phyloP scores from a whole-genome alignment of 768 basidiomycete species.

The Kwoniella europaea region DNA sequence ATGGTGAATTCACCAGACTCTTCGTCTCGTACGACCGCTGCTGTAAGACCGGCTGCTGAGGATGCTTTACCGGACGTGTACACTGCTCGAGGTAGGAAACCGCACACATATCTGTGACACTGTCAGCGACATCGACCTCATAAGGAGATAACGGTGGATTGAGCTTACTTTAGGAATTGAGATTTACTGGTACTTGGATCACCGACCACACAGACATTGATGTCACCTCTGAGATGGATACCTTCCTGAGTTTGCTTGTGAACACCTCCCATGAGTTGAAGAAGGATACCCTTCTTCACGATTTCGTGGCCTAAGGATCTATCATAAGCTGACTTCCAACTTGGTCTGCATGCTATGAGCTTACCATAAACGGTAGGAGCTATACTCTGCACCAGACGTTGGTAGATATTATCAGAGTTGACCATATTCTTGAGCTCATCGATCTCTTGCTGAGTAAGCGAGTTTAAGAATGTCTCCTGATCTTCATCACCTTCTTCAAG shows the following conservation, averaged over 20 bases:
- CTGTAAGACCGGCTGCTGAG: conserved; percentile 96
- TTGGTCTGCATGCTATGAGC: conserved; percentile 6
- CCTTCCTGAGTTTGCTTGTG: conserved; percentile 96
- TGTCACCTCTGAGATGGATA: conserved; percentile 96
- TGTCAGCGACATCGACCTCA: conserved; percentile 12
- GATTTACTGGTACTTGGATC: conserved; percentile 98
- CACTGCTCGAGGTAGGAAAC: conserved; percentile 94
- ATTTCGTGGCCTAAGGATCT: conserved; percentile 76
- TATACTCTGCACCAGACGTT: conserved; percentile 88
- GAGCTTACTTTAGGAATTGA: conserved; percentile 89
- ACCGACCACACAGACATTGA: conserved; percentile 97
- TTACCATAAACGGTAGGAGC: conserved; percentile 92
- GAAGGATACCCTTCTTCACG: conserved; percentile 93
- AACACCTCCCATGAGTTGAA: conserved; percentile 98
- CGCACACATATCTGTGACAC: conserved; percentile 82
- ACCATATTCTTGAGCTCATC: conserved; percentile 95
- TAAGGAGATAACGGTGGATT: neutral
- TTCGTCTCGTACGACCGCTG: conserved; percentile 97
- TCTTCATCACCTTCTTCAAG: conserved; percentile 72
- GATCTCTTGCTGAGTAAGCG: conserved; percentile 89
- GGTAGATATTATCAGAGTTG: conserved; percentile 90
- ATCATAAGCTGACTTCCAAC: conserved; percentile 8
- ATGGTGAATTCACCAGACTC: conserved; percentile 99
- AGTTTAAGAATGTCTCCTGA: conserved; percentile 78
- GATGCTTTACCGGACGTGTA: conserved; percentile 99